Conservation (phyloP, 1,284 basidiomycete genomes). For the Tilletia indica region DNA sequence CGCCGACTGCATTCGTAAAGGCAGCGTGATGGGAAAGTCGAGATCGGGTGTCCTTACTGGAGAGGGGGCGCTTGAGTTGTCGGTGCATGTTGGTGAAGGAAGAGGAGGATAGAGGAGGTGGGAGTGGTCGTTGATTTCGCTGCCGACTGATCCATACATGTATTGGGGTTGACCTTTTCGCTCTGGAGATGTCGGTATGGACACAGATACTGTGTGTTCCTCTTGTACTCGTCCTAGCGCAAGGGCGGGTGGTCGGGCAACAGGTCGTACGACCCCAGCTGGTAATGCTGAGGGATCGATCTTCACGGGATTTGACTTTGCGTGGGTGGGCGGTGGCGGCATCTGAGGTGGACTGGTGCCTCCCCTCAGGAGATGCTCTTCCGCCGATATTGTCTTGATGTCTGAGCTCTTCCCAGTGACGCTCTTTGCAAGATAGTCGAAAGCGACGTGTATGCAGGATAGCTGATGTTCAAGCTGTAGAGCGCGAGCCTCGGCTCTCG, state of each 20-base stretch:
- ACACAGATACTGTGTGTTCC: not conserved
- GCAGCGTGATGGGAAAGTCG: not conserved
- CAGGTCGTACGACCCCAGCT: not conserved
- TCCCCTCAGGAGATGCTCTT: not conserved
- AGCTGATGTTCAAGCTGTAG: not conserved
- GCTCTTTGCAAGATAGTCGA: not conserved
- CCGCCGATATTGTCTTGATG: not conserved
- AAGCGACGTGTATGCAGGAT: not conserved
- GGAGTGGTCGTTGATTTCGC: not conserved
- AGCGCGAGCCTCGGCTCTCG: constrained; percentile 1
- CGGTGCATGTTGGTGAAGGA: not conserved
- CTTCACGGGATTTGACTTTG: not conserved
- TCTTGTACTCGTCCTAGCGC: not conserved
- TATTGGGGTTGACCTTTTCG: not conserved
- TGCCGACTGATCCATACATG: not conserved
- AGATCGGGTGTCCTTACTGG: not conserved
- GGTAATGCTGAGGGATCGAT: not conserved
- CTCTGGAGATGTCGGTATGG: not conserved
- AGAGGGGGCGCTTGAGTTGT: not conserved
- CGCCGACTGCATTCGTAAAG: not conserved
- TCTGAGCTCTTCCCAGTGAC: not conserved
- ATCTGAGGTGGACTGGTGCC: not conserved
- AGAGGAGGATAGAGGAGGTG: not conserved
- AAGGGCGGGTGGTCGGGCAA: not conserved
- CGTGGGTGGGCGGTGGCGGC: not conserved